These are phyloP conservation scores for Debaryomyces tyrocola DNA, from an alignment of 805 yeast genomes.

Conservation along the genomic window DNA sequence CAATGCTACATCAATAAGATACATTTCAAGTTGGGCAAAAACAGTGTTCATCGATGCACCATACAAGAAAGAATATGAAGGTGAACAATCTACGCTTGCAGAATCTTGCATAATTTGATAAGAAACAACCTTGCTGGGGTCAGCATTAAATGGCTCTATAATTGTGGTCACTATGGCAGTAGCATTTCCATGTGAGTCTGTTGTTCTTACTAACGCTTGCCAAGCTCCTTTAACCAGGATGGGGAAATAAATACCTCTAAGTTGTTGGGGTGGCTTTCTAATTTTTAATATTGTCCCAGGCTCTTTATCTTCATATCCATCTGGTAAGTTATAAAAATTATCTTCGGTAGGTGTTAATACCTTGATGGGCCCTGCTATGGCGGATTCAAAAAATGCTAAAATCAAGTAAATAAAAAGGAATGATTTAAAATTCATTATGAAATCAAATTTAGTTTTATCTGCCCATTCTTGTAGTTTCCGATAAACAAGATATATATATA, in stretches of 20 bases:
- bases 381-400: not conserved
- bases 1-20: slow-evolving; percentile 18
- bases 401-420: not conserved
- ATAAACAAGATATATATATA: no score
- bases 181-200: slow-evolving; percentile 25
- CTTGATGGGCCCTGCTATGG: not conserved
- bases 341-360: slow-evolving; percentile 12
- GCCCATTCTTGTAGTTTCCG: no score
- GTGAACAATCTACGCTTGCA: slow-evolving; percentile 24
- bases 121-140: slow-evolving; percentile 23
- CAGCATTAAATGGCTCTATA: slow-evolving; percentile 29
- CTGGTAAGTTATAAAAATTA: slow-evolving; percentile 23
- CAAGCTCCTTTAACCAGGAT: slow-evolving; percentile 20
- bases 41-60: slow-evolving; percentile 13
- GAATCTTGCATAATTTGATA: slow-evolving; percentile 32
- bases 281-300: slow-evolving; percentile 24
- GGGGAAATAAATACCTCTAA: slow-evolving; percentile 17
- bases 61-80: slow-evolving; percentile 21
- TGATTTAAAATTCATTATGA: not conserved
- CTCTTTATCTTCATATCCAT: slow-evolving; percentile 16
- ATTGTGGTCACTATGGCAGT: slow-evolving; percentile 25
- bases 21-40: slow-evolving; percentile 15
- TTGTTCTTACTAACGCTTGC: slow-evolving; percentile 21
- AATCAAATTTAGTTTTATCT: no score
- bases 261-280: slow-evolving; percentile 18